Conservation (phyloP, 1,284 basidiomycete genomes). For the Wallemia hederae region DNA sequence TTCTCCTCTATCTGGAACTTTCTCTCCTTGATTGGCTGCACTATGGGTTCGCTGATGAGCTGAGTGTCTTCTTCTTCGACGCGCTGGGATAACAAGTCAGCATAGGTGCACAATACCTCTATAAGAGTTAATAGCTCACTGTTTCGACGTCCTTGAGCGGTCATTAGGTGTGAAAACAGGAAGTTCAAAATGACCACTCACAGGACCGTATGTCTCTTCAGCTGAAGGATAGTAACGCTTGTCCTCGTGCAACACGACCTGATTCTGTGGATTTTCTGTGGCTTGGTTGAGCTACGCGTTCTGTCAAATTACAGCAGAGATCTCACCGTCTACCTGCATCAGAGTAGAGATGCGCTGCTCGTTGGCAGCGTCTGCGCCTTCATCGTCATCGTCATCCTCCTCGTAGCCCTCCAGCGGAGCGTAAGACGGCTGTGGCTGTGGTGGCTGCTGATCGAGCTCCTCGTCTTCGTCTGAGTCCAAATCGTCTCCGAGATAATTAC, state of each 20-base stretch:
- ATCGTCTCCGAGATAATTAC: conserved; percentile 83
- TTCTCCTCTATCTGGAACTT: conserved; percentile 80
- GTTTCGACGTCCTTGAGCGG: conserved; percentile 46
- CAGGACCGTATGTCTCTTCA: conserved; percentile 57
- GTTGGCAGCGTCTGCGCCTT: conserved; percentile 12
- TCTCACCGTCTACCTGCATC: conserved; percentile 15
- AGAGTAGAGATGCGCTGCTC: conserved; percentile 12
- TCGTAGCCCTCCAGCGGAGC: conserved; percentile 18
- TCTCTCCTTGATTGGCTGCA: conserved; percentile 76
- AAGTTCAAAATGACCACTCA: neutral
- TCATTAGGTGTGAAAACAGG: neutral
- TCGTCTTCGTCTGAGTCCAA: conserved; percentile 58
- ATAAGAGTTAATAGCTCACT: conserved; percentile 20
- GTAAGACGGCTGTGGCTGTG: conserved; percentile 8
- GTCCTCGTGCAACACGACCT: conserved; percentile 80
- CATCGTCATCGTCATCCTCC: conserved; percentile 15
- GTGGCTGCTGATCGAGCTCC: conserved; percentile 17
- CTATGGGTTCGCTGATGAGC: conserved; percentile 74
- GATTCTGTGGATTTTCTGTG: conserved; percentile 31
- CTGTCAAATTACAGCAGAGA: neutral
- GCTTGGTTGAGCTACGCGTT: no score
- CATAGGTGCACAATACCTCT: neutral
- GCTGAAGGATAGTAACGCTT: conserved; percentile 95
- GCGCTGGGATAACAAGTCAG: conserved; percentile 4
- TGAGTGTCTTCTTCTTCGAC: conserved; percentile 98